These are phyloP conservation scores for Eucalyptus microcorys DNA, from an alignment of 345 rosid species.

Conservation along the genomic window DNA sequence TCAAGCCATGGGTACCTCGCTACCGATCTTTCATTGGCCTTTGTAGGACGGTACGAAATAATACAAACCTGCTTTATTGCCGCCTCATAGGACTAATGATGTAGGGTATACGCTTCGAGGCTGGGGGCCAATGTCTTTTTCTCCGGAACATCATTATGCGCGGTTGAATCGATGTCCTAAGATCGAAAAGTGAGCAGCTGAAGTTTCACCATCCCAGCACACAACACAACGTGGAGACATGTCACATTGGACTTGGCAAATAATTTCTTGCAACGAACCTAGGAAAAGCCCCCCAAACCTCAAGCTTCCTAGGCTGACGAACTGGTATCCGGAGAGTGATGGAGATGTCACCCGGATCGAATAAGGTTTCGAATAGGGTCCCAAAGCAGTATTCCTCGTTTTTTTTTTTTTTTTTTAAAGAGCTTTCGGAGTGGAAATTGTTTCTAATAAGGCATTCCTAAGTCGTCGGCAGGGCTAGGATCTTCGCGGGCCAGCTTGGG, in stretches of 20 bases:
- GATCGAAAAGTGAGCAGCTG: not conserved
- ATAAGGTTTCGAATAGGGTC: not conserved
- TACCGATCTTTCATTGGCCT: not conserved
- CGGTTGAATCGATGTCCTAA: not conserved
- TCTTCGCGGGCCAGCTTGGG: not conserved
- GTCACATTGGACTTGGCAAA: not conserved
- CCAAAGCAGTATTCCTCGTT: accelerated
- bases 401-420: not conserved
- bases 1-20: not conserved
- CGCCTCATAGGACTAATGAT: not conserved
- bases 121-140: not conserved
- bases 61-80: not conserved
- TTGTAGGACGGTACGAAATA: not conserved
- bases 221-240: not conserved
- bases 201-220: not conserved
- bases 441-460: not conserved
- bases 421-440: accelerated
- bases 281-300: not conserved
- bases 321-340: not conserved
- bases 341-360: not conserved
- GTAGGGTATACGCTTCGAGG: not conserved
- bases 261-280: not conserved
- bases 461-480: not conserved
- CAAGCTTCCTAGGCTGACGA: not conserved
- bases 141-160: not conserved